These are phyloP conservation scores for Pisolithus sp. DNA, from an alignment of 768 basidiomycete genomes.

Conservation along the genomic window DNA sequence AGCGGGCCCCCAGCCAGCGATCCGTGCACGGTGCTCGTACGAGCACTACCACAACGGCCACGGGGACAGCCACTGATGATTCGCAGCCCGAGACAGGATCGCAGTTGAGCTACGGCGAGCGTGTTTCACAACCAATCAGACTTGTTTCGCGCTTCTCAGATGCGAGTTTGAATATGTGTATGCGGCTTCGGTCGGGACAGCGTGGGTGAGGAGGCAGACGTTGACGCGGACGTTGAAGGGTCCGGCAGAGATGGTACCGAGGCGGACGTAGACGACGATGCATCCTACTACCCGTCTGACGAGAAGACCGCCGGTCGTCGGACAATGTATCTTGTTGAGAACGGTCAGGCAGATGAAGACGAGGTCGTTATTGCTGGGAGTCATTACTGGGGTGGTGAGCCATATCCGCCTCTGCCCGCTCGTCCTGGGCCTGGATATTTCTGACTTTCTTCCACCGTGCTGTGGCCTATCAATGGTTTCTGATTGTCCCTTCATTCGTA, in stretches of 20 bases:
- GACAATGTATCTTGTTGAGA: slow-evolving; percentile 28
- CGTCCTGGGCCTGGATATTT: slow-evolving; percentile 25
- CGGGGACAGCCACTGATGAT: slow-evolving; percentile 3
- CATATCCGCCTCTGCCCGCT: slow-evolving; percentile 14
- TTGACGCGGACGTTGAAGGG: slow-evolving; percentile 16
- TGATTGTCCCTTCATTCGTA: neutral
- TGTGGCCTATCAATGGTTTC: too few species aligned
- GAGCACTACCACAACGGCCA: neutral
- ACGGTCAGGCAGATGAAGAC: slow-evolving; percentile 22
- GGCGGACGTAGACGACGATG: slow-evolving; percentile 22
- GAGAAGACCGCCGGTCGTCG: slow-evolving; percentile 29
- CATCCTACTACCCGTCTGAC: slow-evolving; percentile 23
- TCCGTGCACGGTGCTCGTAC: neutral
- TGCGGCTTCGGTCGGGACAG: slow-evolving; percentile 11
- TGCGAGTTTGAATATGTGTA: slow-evolving; percentile 13
- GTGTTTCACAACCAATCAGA: neutral
- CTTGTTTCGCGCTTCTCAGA: slow-evolving; percentile 17
- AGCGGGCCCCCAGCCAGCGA: slow-evolving; percentile 1
- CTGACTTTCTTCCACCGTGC: slow-evolving; percentile 8
- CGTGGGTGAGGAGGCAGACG: slow-evolving; percentile 10
- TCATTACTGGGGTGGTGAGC: slow-evolving; percentile 14
- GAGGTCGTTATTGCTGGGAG: slow-evolving; percentile 14
- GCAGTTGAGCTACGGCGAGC: slow-evolving; percentile 17
- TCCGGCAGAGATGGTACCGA: slow-evolving; percentile 1
- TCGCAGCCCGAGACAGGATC: slow-evolving; percentile 19